Conservation (phyloP, 2,329 filamentous ascomycete genomes). For the Cercospora nicotianae region DNA sequence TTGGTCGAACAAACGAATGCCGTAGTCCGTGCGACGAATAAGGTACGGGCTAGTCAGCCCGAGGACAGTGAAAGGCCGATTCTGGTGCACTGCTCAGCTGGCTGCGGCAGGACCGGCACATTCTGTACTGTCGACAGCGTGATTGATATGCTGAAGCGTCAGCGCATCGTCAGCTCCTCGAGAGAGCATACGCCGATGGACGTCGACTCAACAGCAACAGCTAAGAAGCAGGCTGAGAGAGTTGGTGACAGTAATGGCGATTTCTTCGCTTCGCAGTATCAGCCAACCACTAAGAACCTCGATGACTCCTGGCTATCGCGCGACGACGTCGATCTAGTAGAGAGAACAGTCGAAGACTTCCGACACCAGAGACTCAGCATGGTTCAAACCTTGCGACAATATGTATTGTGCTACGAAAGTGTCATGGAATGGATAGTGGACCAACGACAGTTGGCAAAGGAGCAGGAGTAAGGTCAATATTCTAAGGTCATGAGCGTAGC, state of each 20-base stretch:
- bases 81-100: conserved; percentile 92
- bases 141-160: conserved; percentile 93
- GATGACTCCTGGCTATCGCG: conserved; percentile 65
- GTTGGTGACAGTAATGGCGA: conserved; percentile 17
- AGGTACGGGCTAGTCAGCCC: conserved; percentile 52
- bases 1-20: conserved; percentile 89
- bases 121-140: conserved; percentile 97
- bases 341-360: conserved; percentile 88
- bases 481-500: background rate
- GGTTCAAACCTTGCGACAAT: conserved; percentile 93
- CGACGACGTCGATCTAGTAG: conserved; percentile 74
- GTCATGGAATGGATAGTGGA: conserved; percentile 79
- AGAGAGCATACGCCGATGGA: conserved; percentile 49
- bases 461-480: background rate
- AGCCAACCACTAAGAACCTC: conserved; percentile 34
- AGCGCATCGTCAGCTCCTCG: conserved; percentile 48
- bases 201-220: conserved; percentile 30
- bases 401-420: conserved; percentile 94
- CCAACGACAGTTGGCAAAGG: conserved; percentile 34
- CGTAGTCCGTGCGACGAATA: conserved; percentile 54
- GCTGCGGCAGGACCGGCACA: conserved; percentile 90
- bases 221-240: conserved; percentile 6
- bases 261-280: conserved; percentile 33
- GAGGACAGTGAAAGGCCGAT: conserved; percentile 63
- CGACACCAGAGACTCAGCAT: conserved; percentile 85